These are phyloP conservation scores for Porogramme epimiltina DNA, from an alignment of 1,284 basidiomycete genomes.

Conservation along the genomic window DNA sequence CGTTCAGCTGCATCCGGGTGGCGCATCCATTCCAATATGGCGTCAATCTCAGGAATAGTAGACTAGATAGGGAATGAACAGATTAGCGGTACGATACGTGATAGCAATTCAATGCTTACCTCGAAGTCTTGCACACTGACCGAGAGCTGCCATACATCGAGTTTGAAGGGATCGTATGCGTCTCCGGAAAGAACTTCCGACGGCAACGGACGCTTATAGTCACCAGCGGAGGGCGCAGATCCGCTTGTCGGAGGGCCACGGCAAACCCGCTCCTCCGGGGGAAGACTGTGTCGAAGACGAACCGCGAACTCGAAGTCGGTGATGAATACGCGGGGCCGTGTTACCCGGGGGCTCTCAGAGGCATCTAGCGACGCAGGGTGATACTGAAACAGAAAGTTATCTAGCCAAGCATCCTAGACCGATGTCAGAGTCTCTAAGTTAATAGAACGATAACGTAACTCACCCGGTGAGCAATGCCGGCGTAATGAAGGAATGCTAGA, in stretches of 20 bases:
- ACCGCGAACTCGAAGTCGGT: conserved; percentile 15
- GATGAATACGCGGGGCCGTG: conserved; percentile 12
- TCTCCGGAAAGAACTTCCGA: conserved; percentile 16
- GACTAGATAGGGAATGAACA: too few species aligned
- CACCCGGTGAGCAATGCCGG: conserved; percentile 5
- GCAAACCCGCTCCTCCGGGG: conserved; percentile 11
- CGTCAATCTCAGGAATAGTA: not conserved
- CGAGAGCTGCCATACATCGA: conserved; percentile 12
- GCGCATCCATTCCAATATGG: not conserved
- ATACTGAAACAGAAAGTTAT: conserved; percentile 19
- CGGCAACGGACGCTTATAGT: conserved; percentile 17
- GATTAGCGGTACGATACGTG: too few species aligned
- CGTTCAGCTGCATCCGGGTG: not conserved
- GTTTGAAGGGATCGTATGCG: conserved; percentile 19
- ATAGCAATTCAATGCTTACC: not conserved
- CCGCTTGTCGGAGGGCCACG: not conserved
- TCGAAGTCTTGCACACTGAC: conserved; percentile 2
- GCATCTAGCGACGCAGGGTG: conserved; percentile 8
- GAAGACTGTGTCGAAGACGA: conserved; percentile 4
- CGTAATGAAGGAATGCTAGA: conserved; percentile 3
- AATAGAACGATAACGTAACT: not conserved
- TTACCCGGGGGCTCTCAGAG: not conserved
- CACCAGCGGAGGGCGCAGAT: not conserved
- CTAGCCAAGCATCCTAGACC: conserved; percentile 14
- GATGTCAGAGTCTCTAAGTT: not conserved